Evolutionary conservation across 2,329 filamentous ascomycete species (phyloP).

Genomic region (Penicillium frequentans): DNA sequence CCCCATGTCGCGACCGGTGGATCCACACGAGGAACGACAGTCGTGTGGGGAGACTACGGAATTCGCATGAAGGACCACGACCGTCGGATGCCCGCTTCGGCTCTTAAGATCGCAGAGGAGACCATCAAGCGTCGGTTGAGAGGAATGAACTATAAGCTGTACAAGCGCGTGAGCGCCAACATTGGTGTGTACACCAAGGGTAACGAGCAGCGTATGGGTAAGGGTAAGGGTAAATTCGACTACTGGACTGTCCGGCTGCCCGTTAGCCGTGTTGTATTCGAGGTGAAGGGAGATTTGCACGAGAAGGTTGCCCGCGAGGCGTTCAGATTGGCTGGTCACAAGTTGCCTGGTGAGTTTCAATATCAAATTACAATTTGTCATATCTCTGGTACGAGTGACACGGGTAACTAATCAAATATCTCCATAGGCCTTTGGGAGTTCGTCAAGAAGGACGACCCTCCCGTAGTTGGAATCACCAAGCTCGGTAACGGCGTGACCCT

Average conservation of each 20-base stretch:
- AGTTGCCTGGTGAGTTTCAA: constrained; percentile 73
- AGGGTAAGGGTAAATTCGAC: constrained; percentile 96
- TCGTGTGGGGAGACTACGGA: constrained; percentile 95
- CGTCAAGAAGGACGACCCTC: constrained; percentile 85
- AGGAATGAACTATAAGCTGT: constrained; percentile 89
- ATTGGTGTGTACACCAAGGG: constrained; percentile 94
- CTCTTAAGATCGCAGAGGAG: constrained; percentile 88
- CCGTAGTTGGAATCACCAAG: constrained; percentile 91
- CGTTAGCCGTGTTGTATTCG: constrained; percentile 88
- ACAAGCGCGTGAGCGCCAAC: constrained; percentile 87
- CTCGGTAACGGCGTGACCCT: constrained; percentile 76
- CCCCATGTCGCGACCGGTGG: constrained; percentile 87
- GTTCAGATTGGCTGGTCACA: constrained; percentile 89
- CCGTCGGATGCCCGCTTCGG: constrained; percentile 80
- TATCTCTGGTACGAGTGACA: neutral
- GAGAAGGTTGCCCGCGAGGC: constrained; percentile 93
- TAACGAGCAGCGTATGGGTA: constrained; percentile 98
- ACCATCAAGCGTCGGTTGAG: constrained; percentile 86
- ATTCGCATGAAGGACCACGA: constrained; percentile 92
- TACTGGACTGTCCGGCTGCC: constrained; percentile 91
- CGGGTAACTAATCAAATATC: constrained; percentile 8
- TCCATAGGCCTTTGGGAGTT: constrained; percentile 70
- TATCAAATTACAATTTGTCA: constrained; percentile 2
- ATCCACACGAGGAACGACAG: constrained; percentile 86
- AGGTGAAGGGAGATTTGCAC: constrained; percentile 87